phyloP scores from a whole-genome alignment of 352 stramenopile genomes.

The Phytophthora fragariaefolia region DNA sequence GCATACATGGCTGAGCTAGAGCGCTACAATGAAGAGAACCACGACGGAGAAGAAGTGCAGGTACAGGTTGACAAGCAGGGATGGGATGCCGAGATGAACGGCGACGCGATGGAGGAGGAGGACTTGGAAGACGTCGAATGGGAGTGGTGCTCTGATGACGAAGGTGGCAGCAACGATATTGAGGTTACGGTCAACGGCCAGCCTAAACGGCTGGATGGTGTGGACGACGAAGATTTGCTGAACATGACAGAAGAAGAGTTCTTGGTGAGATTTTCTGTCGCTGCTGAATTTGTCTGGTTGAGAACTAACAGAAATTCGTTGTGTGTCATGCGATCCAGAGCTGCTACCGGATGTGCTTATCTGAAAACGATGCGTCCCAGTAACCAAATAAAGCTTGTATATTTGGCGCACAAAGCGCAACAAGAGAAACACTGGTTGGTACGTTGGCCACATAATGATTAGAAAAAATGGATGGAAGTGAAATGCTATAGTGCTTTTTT shows the following conservation, averaged over 20 bases:
- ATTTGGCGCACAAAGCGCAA: constrained; percentile 17
- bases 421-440: constrained; percentile 4
- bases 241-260: constrained; percentile 89
- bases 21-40: constrained; percentile 87
- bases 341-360: constrained; percentile 73
- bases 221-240: constrained; percentile 84
- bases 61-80: constrained; percentile 83
- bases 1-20: constrained; percentile 86
- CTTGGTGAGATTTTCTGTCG: constrained; percentile 50
- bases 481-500: neutral
- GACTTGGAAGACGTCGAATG: constrained; percentile 85
- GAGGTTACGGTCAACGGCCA: constrained; percentile 77
- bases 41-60: constrained; percentile 79
- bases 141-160: constrained; percentile 80
- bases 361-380: constrained; percentile 31
- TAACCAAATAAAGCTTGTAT: constrained; percentile 32
- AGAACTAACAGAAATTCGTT: constrained; percentile 1
- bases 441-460: constrained; percentile 15
- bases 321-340: constrained; percentile 42
- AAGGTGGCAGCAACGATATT: constrained; percentile 48
- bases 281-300: neutral
- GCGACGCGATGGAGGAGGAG: constrained; percentile 71
- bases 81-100: constrained; percentile 88
- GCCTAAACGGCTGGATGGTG: constrained; percentile 61
- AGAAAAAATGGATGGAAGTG: constrained; percentile 33